phyloP scores from a whole-genome alignment of 129 eudicot genomes.

The Centrapalus pauciflorus region DNA sequence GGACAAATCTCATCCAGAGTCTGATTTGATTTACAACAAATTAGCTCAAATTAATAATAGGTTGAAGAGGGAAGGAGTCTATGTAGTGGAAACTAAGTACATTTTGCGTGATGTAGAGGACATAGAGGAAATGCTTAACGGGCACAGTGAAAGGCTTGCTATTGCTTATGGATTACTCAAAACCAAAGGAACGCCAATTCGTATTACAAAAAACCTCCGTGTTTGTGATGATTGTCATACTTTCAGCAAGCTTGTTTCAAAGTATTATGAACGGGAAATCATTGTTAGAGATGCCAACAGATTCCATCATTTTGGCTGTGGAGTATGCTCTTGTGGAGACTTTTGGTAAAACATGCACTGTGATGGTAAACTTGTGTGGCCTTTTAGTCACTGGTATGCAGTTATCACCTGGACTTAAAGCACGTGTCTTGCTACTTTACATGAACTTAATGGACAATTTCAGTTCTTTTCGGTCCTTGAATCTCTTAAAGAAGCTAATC shows the following conservation, averaged over 20 bases:
- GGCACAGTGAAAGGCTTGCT: constrained; percentile 83
- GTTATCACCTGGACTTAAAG: neutral
- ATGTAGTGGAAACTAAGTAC: constrained; percentile 51
- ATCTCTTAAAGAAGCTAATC: neutral
- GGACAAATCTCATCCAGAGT: constrained; percentile 71
- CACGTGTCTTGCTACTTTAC: neutral
- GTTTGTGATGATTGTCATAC: constrained; percentile 82
- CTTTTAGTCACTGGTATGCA: neutral
- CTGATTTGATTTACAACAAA: constrained; percentile 44
- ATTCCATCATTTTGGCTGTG: constrained; percentile 76
- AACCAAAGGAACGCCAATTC: constrained; percentile 43
- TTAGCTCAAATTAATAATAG: constrained; percentile 40
- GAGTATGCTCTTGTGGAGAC: constrained; percentile 81
- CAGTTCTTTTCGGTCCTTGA: neutral
- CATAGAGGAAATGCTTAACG: constrained; percentile 51
- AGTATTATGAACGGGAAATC: constrained; percentile 49
- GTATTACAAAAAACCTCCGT: constrained; percentile 75
- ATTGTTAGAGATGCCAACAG: constrained; percentile 81
- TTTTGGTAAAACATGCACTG: constrained; percentile 40
- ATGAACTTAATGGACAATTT: neutral
- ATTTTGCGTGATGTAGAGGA: constrained; percentile 52
- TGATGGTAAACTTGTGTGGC: neutral
- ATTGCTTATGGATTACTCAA: constrained; percentile 66
- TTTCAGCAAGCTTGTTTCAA: constrained; percentile 65
- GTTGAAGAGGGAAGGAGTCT: constrained; percentile 55